Percentiles rank a stretch among this genome's conserved stretches.
Evolutionary conservation across 208 protist genomes (phyloP).

Genomic region (Zelonia costaricensis): DNA sequence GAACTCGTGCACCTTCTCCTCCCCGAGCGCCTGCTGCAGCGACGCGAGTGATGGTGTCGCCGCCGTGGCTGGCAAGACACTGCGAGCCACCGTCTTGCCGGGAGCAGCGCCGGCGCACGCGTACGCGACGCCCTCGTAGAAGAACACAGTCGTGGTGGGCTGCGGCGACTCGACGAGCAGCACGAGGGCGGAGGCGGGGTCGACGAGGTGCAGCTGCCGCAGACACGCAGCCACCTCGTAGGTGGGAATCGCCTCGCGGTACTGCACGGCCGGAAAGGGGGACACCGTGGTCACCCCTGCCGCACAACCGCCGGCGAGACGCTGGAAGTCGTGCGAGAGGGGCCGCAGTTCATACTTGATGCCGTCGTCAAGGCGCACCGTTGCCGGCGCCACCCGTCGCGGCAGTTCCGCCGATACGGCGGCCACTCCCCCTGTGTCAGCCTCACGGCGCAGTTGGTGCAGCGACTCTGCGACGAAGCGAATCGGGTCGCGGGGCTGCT

Average conservation of each 20-base stretch:
- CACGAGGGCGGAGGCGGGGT: constrained; percentile 26
- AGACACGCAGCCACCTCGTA: constrained; percentile 29
- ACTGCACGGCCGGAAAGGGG: constrained; percentile 14
- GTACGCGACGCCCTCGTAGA: constrained; percentile 76
- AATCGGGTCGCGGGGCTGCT: constrained; percentile 51
- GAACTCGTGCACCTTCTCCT: constrained; percentile 12
- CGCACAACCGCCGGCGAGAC: background rate
- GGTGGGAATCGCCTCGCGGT: constrained; percentile 12
- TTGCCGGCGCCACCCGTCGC: background rate
- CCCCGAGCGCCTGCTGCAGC: constrained; percentile 28
- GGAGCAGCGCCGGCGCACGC: constrained; percentile 24
- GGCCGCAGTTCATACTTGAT: constrained; percentile 8
- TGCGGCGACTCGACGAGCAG: constrained; percentile 67
- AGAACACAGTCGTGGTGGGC: constrained; percentile 52
- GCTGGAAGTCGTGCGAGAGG: constrained; percentile 9
- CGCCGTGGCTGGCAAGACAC: constrained; percentile 26
- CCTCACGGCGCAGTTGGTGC: background rate
- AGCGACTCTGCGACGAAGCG: constrained; percentile 53
- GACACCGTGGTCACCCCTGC: background rate
- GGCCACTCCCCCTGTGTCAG: background rate
- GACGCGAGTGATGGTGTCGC: background rate
- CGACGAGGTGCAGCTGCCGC: constrained; percentile 10
- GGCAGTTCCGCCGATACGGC: background rate
- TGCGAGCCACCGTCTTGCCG: no score
- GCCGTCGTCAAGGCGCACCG: background rate